Evolutionary conservation across 1,284 basidiomycete genomes (phyloP), one percentile per base, ranked within the genome.

Genomic region (Leccinum griseonigrum): DNA sequence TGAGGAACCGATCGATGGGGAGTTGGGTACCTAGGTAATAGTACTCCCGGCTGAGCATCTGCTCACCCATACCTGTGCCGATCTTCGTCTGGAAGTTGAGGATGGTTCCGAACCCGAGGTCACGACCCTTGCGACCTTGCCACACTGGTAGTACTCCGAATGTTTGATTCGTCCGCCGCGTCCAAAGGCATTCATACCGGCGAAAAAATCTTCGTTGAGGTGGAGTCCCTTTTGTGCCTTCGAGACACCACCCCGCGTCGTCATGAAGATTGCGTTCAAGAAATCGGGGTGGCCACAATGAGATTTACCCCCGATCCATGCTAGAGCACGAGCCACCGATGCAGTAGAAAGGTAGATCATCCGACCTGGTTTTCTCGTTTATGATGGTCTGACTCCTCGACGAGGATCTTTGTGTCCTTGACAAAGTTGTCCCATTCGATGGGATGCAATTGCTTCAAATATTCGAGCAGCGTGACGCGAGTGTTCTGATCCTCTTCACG

Each of bases 391-490:
- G 89, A 88, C 77, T 99, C 97, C 69, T 98, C 97, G 3, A 95
- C 95, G 57, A 99, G 82, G 66, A 99, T 99, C 84, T 99, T 99
- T 70, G 97, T 99, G 76, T 99, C 97, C 81, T 98, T 96, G 69
- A 99, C 97, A 73, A 99, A 99, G 78, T 99, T 99, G 80, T 98
- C 97, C 97, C 97, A 99, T 76, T 99, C 97, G 64, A 98, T 84
- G n/a, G 97, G 96, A 76, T 99, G 97, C 48, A 99, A 84, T 77
- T 99, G 97, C 79, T 99, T 99, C 74, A 99, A 84, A 76, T 99
- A 98, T 77, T 97, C 95, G 65, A 98, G 83, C 26, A 97, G 81
- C 3, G 95, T 98, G 61, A 98, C 95, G 18, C 95, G 93, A 3
- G 96, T 96, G 75, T 88, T 96, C 76, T 96, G 94, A 73, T 98